Evolutionary conservation across 805 yeast species (phyloP), one percentile per base, ranked within the genome.

Genomic region (Spathaspora boniae): DNA sequence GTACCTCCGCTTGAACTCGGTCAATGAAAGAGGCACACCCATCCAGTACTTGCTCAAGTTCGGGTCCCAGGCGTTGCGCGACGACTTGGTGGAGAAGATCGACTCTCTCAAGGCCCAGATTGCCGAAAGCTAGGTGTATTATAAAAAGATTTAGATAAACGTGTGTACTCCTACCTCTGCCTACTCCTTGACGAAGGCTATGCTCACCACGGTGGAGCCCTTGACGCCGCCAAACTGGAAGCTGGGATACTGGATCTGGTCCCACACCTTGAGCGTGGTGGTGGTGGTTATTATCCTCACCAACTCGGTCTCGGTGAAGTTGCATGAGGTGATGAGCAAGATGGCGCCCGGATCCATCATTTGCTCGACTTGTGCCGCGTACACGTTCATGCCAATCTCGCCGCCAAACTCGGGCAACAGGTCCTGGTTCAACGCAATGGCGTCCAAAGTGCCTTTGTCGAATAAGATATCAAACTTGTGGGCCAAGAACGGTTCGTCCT

Each of bases 371-470:
- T 76, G 79, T 0, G 46, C 44, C 0, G 88, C 78, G 50, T 93
- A 91, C 11, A 76, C 63, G 18, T 81, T 78, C 38, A 74, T 54
- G 6, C 74, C 72, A 12, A 74, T 69, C 38, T 66, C 62, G 6
- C 65, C 69, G 6, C 60, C 70, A 40, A 74, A 74, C 15, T 59
- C 70, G 2, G 65, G 46, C 8, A 66, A 26, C 1, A 64, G 62
- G 6, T 56, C 65, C 16, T 82, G 82, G 55, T 86, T 86, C 29
- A 93, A 69, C 0, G 96, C 97, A 42, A 93, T 91, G 4, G 99
- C 99, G 62, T 93, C 99, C 16, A 93, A 62, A 0, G 99, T 93
- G 6, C 99, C 99, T 56, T 93, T 93, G 60, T 93, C 99, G 12
- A 88, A 62, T 2, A 91, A 75, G 6, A 93, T 57, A 52, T 89